A percentile compares a stretch with the other conserved stretches of the same genome.
Conservation (phyloP, 169 alveolate species). For the Plasmodium gallinaceum region DNA sequence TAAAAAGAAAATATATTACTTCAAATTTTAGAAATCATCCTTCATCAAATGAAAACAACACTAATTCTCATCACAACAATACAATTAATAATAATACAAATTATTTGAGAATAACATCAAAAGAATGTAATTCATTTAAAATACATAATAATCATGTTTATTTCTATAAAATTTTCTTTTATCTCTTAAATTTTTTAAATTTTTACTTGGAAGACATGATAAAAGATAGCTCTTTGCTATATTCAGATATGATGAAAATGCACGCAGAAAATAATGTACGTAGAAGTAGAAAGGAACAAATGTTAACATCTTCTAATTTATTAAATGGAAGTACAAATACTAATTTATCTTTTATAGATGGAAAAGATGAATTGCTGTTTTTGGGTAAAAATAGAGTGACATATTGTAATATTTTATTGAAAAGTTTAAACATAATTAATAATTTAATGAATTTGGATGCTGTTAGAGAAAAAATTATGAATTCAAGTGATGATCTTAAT, state of each 20-base stretch:
- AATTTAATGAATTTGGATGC: slow-evolving; percentile 74
- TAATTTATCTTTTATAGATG: slow-evolving; percentile 46
- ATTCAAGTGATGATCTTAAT: slow-evolving; percentile 74
- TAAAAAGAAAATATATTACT: slow-evolving; percentile 61
- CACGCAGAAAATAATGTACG: slow-evolving; percentile 72
- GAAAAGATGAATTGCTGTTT: slow-evolving; percentile 67
- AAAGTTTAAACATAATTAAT: slow-evolving; percentile 65
- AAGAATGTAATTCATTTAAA: slow-evolving; percentile 48
- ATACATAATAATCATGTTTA: slow-evolving; percentile 55
- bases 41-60: slow-evolving; percentile 50
- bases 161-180: slow-evolving; percentile 72
- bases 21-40: slow-evolving; percentile 59
- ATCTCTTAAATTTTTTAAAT: slow-evolving; percentile 66
- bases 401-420: slow-evolving; percentile 66
- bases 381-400: slow-evolving; percentile 63
- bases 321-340: slow-evolving; percentile 52
- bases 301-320: slow-evolving; percentile 49
- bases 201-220: slow-evolving; percentile 77
- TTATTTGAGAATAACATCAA: slow-evolving; percentile 44
- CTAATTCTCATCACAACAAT: slow-evolving; percentile 57
- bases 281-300: slow-evolving; percentile 70
- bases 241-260: slow-evolving; percentile 75
- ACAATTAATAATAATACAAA: slow-evolving; percentile 27
- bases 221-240: slow-evolving; percentile 66
- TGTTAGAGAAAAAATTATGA: slow-evolving; percentile 76